Base-by-base conservation (phyloP, 192 early-diverging fungal genomes). In the Mortierella alpina region DNA sequence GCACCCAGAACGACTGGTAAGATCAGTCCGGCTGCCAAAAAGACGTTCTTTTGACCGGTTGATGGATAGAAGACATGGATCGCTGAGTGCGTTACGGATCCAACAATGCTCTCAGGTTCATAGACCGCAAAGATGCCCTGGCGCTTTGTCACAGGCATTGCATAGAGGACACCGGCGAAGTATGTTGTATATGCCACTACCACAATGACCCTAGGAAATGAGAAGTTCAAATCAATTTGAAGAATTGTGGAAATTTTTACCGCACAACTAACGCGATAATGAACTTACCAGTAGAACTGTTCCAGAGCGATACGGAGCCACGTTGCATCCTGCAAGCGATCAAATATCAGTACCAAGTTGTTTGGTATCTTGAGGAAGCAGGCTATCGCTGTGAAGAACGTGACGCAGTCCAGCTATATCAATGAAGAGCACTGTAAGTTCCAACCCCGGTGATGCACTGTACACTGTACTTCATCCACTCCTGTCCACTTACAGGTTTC, bases 41-140 rank as follows among this genome's bases (percentile, higher is more conserved):
- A 50, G 40, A 72, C 59, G 53, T 80, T 80, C 70, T 80, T 80
- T 68, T 80, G 77, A 9, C 65, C 65, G 13, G 65, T 80, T 3
- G 69, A 68, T 7, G 77, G 77, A 2, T 70, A 72, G n/a, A 80
- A 55, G 17, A 80, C 77, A 20, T 80, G 77, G 53, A 80, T 80
- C 5, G 77, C 46, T 4, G 53, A 55, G 4, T 72, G 49, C 20
- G 77, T 65, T 18, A 50, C 68, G 53, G 57, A 8, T 2, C 77
- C 77, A 47, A 46, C 72, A 18, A 59, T 60, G 10, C 63, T 70
- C 49, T 80, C 77, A 2, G 77, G 77, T 11, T 80, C 65, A 41
- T 80, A 80, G 22, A 80, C 77, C 8, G 77, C 77, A 63, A 80
- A 80, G 66, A 80, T 80, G 1, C 77, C 77, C 55, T 80, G 59